Evolutionary conservation across 2,329 filamentous ascomycete species (phyloP).

Genomic region (Penicillium occitanis): DNA sequence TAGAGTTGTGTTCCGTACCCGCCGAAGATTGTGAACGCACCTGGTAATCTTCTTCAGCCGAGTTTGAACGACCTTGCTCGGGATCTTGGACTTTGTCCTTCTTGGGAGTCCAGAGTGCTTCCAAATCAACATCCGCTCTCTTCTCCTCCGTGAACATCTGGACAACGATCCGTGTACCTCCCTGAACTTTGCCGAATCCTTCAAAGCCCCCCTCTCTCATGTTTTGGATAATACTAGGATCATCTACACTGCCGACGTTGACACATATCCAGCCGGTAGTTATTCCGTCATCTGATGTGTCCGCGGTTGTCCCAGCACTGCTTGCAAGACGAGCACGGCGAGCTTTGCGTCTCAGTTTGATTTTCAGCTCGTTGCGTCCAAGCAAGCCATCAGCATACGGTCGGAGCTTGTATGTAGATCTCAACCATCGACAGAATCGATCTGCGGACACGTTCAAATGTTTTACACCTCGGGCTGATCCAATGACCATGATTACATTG

Average conservation of each 20-base stretch:
- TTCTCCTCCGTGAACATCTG: conserved; percentile 73
- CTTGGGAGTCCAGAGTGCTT: conserved; percentile 61
- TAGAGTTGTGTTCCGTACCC: conserved; percentile 26
- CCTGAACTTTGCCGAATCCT: conserved; percentile 67
- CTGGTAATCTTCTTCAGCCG: conserved; percentile 19
- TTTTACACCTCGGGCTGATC: conserved; percentile 85
- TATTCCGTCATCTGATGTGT: conserved; percentile 73
- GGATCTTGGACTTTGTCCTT: conserved; percentile 22
- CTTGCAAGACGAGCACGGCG: conserved; percentile 80
- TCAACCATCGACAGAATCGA: conserved; percentile 82
- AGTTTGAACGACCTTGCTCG: not conserved
- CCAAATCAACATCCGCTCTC: conserved; percentile 64
- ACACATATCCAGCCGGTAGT: conserved; percentile 98
- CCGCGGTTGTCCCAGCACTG: conserved; percentile 59
- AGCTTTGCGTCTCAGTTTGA: conserved; percentile 76
- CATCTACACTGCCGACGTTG: conserved; percentile 72
- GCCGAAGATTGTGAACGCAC: conserved; percentile 27
- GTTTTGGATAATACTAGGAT: conserved; percentile 41
- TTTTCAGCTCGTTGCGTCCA: conserved; percentile 86
- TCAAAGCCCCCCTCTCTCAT: conserved; percentile 53
- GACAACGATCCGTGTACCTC: conserved; percentile 64
- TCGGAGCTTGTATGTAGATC: conserved; percentile 67
- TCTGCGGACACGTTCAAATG: conserved; percentile 91
- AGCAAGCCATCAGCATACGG: conserved; percentile 85
- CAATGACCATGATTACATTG: conserved; percentile 89